These are phyloP conservation scores for Neofusicoccum kwambonambiense DNA, from an alignment of 2,329 filamentous ascomycete species.

Conservation along the genomic window DNA sequence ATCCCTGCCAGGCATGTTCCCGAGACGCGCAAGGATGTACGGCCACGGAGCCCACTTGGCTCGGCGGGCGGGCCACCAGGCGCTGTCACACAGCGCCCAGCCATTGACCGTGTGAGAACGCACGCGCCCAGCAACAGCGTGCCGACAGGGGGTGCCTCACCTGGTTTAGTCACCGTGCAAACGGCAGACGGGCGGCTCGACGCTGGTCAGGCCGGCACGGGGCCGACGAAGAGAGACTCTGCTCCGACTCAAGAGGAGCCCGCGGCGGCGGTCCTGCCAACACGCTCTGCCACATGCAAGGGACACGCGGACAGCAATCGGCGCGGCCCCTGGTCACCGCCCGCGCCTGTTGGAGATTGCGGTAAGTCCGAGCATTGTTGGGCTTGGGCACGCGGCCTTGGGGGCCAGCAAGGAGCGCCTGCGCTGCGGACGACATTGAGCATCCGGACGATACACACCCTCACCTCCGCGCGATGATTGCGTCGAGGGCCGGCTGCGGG, in stretches of 20 bases:
- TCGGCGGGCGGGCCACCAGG: not conserved
- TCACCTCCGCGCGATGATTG: not conserved
- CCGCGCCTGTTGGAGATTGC: too few relatives aligned
- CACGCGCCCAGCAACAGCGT: not conserved
- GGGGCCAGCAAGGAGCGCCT: not conserved
- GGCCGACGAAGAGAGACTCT: not conserved
- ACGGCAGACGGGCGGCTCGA: not conserved
- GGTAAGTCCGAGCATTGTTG: not conserved
- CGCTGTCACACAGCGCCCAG: not conserved
- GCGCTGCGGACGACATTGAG: not conserved
- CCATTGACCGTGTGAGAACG: not conserved
- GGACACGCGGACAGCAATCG: not conserved
- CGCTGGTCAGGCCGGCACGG: not conserved
- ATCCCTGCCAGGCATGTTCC: slow-evolving; percentile 2
- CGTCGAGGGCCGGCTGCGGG: not conserved
- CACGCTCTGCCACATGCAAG: not conserved
- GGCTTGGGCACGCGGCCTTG: not conserved
- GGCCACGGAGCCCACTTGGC: not conserved
- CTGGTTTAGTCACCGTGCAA: not conserved
- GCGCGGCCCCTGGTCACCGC: not conserved
- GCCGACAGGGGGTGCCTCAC: not conserved
- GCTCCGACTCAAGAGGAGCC: not conserved
- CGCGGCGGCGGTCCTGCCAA: not conserved
- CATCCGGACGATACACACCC: not conserved
- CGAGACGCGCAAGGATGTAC: not conserved